Base-by-base conservation (phyloP, 2,329 filamentous ascomycete species). In the Sporothrix brunneoviolacea region DNA sequence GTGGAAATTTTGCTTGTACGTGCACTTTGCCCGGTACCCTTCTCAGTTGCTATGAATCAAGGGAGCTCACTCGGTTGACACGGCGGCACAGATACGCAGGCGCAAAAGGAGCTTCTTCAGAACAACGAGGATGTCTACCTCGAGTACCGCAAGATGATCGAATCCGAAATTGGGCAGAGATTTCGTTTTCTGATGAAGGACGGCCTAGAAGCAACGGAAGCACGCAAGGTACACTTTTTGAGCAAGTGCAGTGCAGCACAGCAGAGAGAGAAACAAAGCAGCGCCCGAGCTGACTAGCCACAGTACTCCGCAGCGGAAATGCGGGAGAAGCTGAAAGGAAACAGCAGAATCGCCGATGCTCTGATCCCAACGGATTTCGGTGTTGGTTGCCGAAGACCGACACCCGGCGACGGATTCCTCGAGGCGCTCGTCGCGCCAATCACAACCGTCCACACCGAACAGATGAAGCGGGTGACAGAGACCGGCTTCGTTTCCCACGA, bases 101-200 rank as follows among this genome's bases (percentile, higher is more conserved):
- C 72, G 55, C 66, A 70, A 51, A 64, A 62, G 10, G 54, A 65
- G 44, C 58, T 65, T 33, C 66, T 73, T 24, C 58, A 60, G 9
- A 56, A 56, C 1, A 56, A 73, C 50, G 67, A 70, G 0, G 59
- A 63, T 13, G 62, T 60, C 16, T 66, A 68, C 48, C 61, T 67
- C 24, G 59, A 63, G 5, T 70, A 73, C 55, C 66, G 72, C 35
- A 74, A 70, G 52, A 61, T 61, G 15, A 69, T 76, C 21, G 72
- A 74, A 50, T 52, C 8, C n/a, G 44, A 41, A 18, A 48, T 50
- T 7, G 44, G 44, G 38, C 12, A 18, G 22, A 9, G 37, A 6
- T 54, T 48, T 10, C 46, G 64, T 28, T 73, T 74, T 54, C 62
- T 67, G 7, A 57, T 71, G 33, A 35, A 35, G 9, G 37, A 48